phyloP scores from a whole-genome alignment of 208 protist species.

The Leptomonas pyrrhocoris region DNA sequence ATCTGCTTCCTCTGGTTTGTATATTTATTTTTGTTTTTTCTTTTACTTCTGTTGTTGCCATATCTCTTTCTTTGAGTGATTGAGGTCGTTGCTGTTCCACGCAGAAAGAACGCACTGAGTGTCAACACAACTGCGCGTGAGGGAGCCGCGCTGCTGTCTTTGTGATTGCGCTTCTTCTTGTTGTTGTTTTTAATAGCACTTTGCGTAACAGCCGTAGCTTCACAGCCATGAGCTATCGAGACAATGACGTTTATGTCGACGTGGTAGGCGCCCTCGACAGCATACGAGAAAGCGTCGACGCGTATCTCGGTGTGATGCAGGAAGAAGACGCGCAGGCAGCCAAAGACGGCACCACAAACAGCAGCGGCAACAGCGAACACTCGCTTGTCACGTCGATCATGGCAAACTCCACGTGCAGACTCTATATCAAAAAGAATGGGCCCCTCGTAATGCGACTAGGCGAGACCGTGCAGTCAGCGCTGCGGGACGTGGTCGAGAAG shows the following conservation, averaged over 20 bases:
- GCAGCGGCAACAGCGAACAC: background rate
- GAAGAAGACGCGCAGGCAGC: conserved; percentile 11
- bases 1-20: too few species aligned
- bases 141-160: too few species aligned
- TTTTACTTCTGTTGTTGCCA: too few species aligned
- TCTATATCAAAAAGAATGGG: conserved; percentile 21
- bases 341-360: background rate
- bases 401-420: background rate
- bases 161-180: too few species aligned
- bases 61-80: too few species aligned
- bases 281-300: conserved; percentile 32
- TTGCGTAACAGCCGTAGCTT: too few species aligned
- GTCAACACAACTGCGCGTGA: too few species aligned
- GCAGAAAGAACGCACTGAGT: too few species aligned
- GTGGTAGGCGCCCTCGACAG: conserved; percentile 28
- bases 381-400: background rate
- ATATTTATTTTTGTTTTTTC: too few species aligned
- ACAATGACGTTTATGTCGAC: conserved; percentile 26
- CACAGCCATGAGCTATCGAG: conserved; percentile 17
- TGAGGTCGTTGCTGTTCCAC: too few species aligned
- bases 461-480: conserved; percentile 11
- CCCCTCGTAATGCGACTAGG: conserved; percentile 16
- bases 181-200: too few species aligned
- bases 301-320: conserved; percentile 9
- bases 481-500: conserved; percentile 13